A percentile compares a stretch with the other conserved stretches of the same genome.
Conservation (phyloP, 148 eudicot genomes). For the Dysphania ambrosioides region DNA sequence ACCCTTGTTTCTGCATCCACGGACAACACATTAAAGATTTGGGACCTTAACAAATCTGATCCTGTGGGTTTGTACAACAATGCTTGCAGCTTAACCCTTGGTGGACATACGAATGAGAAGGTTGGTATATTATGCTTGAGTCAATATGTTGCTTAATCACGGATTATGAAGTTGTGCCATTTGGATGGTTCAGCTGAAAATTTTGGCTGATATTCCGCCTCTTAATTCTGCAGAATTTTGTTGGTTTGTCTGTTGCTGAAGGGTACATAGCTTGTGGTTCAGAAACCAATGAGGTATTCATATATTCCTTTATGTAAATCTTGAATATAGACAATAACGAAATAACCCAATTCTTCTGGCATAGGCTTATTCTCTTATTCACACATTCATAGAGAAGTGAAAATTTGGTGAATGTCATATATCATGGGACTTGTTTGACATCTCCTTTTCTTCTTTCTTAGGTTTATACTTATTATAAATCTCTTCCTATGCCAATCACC, state of each 20-base stretch:
- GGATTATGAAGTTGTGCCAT: neutral
- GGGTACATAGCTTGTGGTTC: conserved; percentile 94
- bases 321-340: neutral
- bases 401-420: neutral
- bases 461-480: conserved; percentile 87
- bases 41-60: conserved; percentile 77
- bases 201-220: conserved; percentile 2
- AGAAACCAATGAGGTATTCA: conserved; percentile 81
- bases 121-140: conserved; percentile 34
- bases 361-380: neutral
- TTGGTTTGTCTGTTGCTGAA: conserved; percentile 78
- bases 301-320: neutral
- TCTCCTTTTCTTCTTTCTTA: conserved; percentile 26
- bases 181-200: neutral
- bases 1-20: conserved; percentile 93
- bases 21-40: conserved; percentile 83
- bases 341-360: neutral
- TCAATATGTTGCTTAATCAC: conserved; percentile 7
- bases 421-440: conserved; percentile 13
- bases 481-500: conserved; percentile 84
- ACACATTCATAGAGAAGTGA: neutral
- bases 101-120: conserved; percentile 90
- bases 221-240: conserved; percentile 76
- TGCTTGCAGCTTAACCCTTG: conserved; percentile 69
- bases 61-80: conserved; percentile 45